Base-by-base conservation (phyloP, 345 rosid genomes). In the Brassica carinata region DNA sequence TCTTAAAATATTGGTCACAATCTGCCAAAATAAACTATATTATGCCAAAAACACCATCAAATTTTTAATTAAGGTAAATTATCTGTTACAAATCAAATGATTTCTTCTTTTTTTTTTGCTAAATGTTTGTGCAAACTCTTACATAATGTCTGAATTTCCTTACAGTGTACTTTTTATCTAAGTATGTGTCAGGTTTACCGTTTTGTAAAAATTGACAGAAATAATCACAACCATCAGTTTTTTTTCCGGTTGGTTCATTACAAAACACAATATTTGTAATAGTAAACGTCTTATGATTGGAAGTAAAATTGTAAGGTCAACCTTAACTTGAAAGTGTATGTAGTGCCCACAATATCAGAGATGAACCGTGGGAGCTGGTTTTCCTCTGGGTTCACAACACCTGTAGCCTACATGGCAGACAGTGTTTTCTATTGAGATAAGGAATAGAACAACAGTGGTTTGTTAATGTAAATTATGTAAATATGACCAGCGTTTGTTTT, bases 1-100 rank as follows among this genome's bases (percentile, higher is more conserved):
- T 64, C 40, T 64, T 64, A 30, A 64, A 64, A 30, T 30, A 64
- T 64, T 64, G 67, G 15, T 64, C 67, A 64, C 67, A 64, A 29
- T 64, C 40, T 64, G 38, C 40, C 67, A 13, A 63, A 27, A 63
- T 5, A 63, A 63, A 63, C 0, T 29, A 63, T 1, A 63, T 13
- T 63, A 63, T 29, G 2, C 19, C 2, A 64, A 11, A 13, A 64
- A 0, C n/a, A n/a, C 3, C 33, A 63, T 63, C 18, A 13, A 26
- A 26, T 26, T 26, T 26, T 26, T 62, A 4, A 6, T 58, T 5
- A 27, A 29, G 7, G 67, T 29, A n/a, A n/a, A n/a, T n/a, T n/a
- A n/a, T n/a, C 13, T 29, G 6, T 63, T 27, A 5, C 18, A 62
- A 62, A 63, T 29, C 9, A 63, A 29, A 2, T 63, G n/a, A n/a